Evolutionary conservation across 2,329 filamentous ascomycete species (phyloP).

Genomic region (Nakataea oryzae): DNA sequence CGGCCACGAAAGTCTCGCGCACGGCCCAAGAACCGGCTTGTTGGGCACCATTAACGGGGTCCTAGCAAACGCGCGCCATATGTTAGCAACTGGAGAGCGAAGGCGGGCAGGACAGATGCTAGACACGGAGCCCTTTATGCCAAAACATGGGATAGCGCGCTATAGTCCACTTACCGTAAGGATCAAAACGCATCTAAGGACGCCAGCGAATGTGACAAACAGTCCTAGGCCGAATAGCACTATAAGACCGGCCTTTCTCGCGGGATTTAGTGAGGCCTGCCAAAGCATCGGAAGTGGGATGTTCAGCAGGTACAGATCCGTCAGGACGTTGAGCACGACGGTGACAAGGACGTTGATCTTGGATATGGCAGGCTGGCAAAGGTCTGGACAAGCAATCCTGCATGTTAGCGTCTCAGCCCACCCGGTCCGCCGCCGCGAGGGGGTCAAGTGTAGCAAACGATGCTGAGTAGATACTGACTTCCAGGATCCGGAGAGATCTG

Average conservation of each 20-base stretch:
- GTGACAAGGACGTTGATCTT: conserved; percentile 25
- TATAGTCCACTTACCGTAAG: conserved; percentile 19
- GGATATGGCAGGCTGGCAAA: conserved; percentile 27
- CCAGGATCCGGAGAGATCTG: conserved; percentile 31
- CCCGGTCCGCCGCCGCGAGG: not conserved
- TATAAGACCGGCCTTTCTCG: conserved; percentile 40
- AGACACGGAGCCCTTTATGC: not conserved
- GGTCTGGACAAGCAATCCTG: conserved; percentile 13
- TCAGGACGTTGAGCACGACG: conserved; percentile 25
- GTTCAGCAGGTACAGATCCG: conserved; percentile 27
- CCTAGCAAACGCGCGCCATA: conserved; percentile 9
- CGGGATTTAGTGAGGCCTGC: conserved; percentile 33
- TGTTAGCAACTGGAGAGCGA: not conserved
- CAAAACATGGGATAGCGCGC: not conserved
- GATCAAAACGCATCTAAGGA: conserved; percentile 42
- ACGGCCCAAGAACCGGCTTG: conserved; percentile 26
- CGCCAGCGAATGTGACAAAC: conserved; percentile 43
- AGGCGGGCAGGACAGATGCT: not conserved
- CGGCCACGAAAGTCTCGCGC: conserved; percentile 15
- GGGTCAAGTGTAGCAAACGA: not conserved
- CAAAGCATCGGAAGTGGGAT: conserved; percentile 40
- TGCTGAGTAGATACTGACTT: conserved; percentile 17
- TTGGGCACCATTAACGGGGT: conserved; percentile 24
- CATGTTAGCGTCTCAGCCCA: not conserved
- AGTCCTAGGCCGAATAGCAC: conserved; percentile 43